Base-by-base conservation (phyloP, 2,329 filamentous ascomycete genomes). In the Cercospora sp. region DNA sequence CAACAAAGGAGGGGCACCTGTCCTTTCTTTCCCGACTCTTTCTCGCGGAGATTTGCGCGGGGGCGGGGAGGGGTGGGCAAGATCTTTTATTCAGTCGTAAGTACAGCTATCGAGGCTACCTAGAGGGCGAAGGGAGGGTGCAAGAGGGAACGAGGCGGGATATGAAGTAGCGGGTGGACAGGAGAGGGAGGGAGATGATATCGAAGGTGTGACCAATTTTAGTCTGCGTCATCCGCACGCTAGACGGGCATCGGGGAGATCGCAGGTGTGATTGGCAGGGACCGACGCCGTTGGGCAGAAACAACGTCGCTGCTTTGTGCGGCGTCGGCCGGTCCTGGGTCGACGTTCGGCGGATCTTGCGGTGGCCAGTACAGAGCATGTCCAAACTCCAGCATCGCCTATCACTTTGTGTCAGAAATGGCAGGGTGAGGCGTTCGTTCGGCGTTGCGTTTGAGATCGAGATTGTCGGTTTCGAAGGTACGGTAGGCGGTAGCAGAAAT, bases 21-120 rank as follows among this genome's bases (percentile, higher is more conserved):
- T 64, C 69, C 63, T 63, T 68, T 68, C 70, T 62, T 72, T 60
- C 59, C 48, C 33, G 26, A 48, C 26, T 57, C 62, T 64, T 53
- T 59, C 36, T 64, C 62, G 51, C 33, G 51, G 30, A 36, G 36
- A 42, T 23, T 30, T 31, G 61, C 61, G 28, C 20, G 6, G 48
- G 6, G 48, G 45, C 28, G 30, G 30, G n/a, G 7, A 30, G 26
- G 28, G 16, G n/a, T 57, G 23, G 20, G 51, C 51, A 57, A 64
- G 65, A 68, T 64, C 67, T 72, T 72, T 59, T 67, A 70, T 68
- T 71, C 65, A 67, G 60, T 65, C 64, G 71, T 73, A 73, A 64
- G 68, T 66, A 69, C 71, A 63, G 70, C 70, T 72, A 72, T 70
- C 68, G 62, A 70, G 63, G 68, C 73, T 75, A 75, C 71, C 74